phyloP scores from a whole-genome alignment of 805 yeast species.

The Cyberlindnera bimundalis region DNA sequence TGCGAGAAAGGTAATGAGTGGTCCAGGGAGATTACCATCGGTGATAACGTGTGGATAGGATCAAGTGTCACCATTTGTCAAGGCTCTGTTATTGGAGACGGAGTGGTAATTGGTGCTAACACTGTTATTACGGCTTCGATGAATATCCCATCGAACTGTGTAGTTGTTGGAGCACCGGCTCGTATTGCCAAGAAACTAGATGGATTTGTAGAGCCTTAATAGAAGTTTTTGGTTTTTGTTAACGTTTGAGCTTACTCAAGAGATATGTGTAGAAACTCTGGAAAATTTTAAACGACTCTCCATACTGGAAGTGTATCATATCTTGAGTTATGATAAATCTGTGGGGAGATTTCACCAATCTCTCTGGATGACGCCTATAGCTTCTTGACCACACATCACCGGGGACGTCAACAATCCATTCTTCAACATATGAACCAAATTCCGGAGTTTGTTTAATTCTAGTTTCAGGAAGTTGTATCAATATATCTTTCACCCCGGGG shows the following conservation, averaged over 20 bases:
- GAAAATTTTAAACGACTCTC: conserved; percentile 13
- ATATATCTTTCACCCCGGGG: background rate
- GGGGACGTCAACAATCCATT: conserved; percentile 3
- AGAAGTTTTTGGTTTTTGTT: background rate
- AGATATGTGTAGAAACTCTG: conserved; percentile 26
- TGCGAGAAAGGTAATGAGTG: conserved; percentile 38
- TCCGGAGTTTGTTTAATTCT: background rate
- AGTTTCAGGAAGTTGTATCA: conserved; percentile 1
- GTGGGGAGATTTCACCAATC: conserved; percentile 3
- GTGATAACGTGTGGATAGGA: conserved; percentile 69
- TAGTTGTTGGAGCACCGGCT: conserved; percentile 67
- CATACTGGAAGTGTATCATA: conserved; percentile 21
- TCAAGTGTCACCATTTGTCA: conserved; percentile 52
- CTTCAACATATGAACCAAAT: background rate
- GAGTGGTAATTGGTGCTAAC: conserved; percentile 64
- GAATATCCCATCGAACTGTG: conserved; percentile 50
- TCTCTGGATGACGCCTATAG: conserved; percentile 19
- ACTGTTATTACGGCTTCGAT: conserved; percentile 49
- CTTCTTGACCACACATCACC: conserved; percentile 28
- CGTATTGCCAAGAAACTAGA: conserved; percentile 36
- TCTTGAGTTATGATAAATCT: conserved; percentile 13
- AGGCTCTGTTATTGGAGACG: conserved; percentile 64
- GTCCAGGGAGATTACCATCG: conserved; percentile 55
- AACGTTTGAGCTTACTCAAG: background rate
- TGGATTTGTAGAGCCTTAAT: conserved; percentile 16